phyloP scores from a whole-genome alignment of 176 grass and related monocot species.

The Poa annua region DNA sequence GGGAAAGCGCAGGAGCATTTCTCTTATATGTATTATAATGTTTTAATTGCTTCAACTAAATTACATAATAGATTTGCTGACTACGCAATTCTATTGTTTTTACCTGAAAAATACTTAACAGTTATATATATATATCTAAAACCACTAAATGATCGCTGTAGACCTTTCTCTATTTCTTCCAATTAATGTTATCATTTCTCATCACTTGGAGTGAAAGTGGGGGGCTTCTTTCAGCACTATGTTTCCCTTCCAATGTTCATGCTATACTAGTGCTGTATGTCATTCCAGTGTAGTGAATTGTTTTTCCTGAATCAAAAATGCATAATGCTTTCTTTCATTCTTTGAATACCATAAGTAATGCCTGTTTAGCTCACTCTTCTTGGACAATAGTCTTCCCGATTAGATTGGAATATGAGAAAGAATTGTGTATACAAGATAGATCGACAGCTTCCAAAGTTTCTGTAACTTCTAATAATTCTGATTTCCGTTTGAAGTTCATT shows the following conservation, averaged over 20 bases:
- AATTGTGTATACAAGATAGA: neutral
- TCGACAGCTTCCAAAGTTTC: neutral
- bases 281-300: neutral
- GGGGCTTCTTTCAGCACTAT: neutral
- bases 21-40: neutral
- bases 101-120: neutral
- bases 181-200: neutral
- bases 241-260: neutral
- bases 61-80: neutral
- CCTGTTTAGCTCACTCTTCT: neutral
- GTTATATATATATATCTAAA: neutral
- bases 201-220: neutral
- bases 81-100: neutral
- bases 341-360: neutral
- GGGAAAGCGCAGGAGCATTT: too few relatives aligned
- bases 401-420: neutral
- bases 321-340: neutral
- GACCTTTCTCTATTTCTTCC: neutral
- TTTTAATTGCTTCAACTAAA: neutral
- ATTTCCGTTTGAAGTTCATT: neutral
- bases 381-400: neutral
- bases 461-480: neutral
- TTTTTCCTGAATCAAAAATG: neutral
- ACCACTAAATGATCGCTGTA: neutral
- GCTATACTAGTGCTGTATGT: neutral